Evolutionary conservation across 2,329 filamentous ascomycete genomes (phyloP), one percentile per base, ranked within the genome.

Genomic region (Phaeosphaeria sp.): DNA sequence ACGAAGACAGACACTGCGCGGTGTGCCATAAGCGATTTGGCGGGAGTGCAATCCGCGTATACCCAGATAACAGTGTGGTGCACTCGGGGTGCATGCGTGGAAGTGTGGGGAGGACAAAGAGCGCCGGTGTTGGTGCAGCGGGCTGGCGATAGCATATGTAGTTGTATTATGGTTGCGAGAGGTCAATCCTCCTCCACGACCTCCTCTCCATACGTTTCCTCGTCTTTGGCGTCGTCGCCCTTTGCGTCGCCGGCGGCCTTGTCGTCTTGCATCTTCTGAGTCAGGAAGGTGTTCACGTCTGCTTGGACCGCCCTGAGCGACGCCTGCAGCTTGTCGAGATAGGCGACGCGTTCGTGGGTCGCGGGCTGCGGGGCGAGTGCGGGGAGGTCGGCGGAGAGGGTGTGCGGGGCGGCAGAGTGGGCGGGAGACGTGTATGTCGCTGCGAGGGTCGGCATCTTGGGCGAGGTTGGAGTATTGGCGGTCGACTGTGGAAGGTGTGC

Each of bases 1-100:
- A 86, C 9, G 94, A 99, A 69, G 94, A 98, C 73, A 84, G 92
- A 51, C 89, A 97, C 53, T 99, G 95, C 75, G 89, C 91, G 13
- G 91, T 96, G 17, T 99, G 95, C 75, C 91, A 97, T 77, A 98
- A 97, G 82, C 84, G 95, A 64, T 86, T 99, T 64, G 94, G 93
- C 1, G 90, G 92, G 1, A 96, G 91, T 75, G 95, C 97, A 18
- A 90, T 98, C 58, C 89, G 93, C 42, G 93, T 97, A 13, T 85
- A 95, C 78, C 92, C 93, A 6, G 91, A 96, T 66, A 76, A 78
- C 44, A 74, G 75, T 48, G 81, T 83, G 20, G 80, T 83, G 57
- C 82, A 84, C 69, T 81, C 80, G 56, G 82, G 82, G 2, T 83
- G 82, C 72, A 74, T 79, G 67, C 67, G 71, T 54, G 70, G 72